Percentiles rank a stretch among this genome's conserved stretches.
Evolutionary conservation across 1,284 basidiomycete genomes (phyloP).

Genomic region (Kwoniella shivajii): DNA sequence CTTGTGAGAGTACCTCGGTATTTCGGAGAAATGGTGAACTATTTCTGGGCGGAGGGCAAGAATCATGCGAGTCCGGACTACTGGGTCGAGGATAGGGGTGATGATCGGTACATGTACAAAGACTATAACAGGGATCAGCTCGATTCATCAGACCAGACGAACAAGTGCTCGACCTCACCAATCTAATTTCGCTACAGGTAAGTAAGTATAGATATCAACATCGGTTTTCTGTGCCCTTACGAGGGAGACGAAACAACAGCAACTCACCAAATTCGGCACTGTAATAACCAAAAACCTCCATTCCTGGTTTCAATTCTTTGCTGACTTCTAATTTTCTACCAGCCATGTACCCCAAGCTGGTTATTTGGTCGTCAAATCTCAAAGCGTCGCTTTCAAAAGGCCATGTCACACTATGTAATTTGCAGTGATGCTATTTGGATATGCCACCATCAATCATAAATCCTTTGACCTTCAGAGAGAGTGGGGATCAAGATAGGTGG

Average conservation of each 20-base stretch:
- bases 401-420: not conserved
- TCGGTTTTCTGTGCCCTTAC: too few species aligned
- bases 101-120: not conserved
- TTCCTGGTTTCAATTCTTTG: not conserved
- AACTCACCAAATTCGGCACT: slow-evolving; percentile 1
- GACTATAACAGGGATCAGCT: not conserved
- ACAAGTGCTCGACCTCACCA: not conserved
- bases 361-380: not conserved
- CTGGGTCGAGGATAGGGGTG: not conserved
- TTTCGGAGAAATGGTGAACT: too few species aligned
- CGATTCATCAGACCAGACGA: not conserved
- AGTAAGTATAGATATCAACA: too few species aligned
- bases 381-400: not conserved
- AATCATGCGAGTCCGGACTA: not conserved
- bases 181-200: not conserved
- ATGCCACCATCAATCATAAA: too few species aligned
- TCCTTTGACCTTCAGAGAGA: too few species aligned
- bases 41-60: too few species aligned
- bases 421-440: not conserved
- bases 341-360: not conserved
- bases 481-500: too few species aligned
- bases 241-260: not conserved
- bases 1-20: not conserved
- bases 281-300: not conserved
- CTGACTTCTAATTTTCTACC: not conserved